Conservation (phyloP, 805 yeast species). For the Metschnikowia arizonensis region DNA sequence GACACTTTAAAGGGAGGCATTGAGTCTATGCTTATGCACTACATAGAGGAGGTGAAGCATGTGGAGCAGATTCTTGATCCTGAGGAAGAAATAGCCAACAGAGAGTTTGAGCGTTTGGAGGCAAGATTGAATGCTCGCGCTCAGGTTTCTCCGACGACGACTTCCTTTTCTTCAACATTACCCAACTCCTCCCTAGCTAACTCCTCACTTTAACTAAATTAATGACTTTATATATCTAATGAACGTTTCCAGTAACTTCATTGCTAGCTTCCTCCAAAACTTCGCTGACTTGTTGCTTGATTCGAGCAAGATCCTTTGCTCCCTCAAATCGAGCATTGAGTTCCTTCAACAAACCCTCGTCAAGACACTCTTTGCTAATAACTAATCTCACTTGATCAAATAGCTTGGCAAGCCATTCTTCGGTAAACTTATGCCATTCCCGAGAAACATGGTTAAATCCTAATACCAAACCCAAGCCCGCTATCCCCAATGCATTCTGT, state of each 20-base stretch:
- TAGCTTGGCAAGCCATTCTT: constrained; percentile 26
- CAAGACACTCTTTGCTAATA: constrained; percentile 29
- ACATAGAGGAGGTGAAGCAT: constrained; percentile 89
- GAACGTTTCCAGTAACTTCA: no score
- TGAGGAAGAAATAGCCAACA: constrained; percentile 70
- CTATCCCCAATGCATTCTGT: constrained; percentile 33
- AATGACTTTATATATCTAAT: constrained; percentile 7
- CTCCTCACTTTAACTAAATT: no score
- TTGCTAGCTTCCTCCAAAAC: constrained; percentile 9
- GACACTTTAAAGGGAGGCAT: constrained; percentile 94
- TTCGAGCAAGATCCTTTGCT: constrained; percentile 16
- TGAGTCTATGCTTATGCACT: constrained; percentile 95
- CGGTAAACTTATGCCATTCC: constrained; percentile 30
- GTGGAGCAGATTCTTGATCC: constrained; percentile 83
- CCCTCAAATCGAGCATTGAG: constrained; percentile 25
- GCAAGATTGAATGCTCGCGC: constrained; percentile 29
- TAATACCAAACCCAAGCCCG: constrained; percentile 35
- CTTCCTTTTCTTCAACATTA: no score
- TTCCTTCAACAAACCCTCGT: constrained; percentile 35
- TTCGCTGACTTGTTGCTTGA: constrained; percentile 15
- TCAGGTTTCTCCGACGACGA: constrained; percentile 12
- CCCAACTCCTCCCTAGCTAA: no score
- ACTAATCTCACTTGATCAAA: constrained; percentile 37
- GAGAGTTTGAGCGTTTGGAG: constrained; percentile 84
- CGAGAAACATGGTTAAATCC: constrained; percentile 41